Evolutionary conservation across 202 grass and related monocot species (phyloP).

Genomic region (Zizania palustris): DNA sequence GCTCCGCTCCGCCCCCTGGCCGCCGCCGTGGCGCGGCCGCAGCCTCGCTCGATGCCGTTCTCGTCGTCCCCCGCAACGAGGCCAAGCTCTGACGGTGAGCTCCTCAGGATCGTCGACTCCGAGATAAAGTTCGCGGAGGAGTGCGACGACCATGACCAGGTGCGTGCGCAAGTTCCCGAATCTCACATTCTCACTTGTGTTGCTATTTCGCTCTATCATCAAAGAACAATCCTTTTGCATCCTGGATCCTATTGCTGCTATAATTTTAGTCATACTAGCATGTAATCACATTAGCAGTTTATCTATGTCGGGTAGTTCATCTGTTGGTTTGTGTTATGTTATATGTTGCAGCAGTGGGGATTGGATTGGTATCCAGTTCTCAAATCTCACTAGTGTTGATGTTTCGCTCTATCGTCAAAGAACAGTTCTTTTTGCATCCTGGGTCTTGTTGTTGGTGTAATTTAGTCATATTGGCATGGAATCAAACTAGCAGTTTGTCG

Average conservation of each 20-base stretch:
- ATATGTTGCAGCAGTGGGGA: neutral
- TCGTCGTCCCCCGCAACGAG: slow-evolving; percentile 50
- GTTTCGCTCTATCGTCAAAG: neutral
- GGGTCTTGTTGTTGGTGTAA: neutral
- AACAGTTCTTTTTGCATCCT: neutral
- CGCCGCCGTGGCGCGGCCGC: slow-evolving; percentile 19
- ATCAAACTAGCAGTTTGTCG: neutral
- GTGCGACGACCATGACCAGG: slow-evolving; percentile 72
- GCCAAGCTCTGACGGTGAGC: slow-evolving; percentile 52
- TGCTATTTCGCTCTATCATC: neutral
- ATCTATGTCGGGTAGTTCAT: neutral
- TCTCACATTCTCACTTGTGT: neutral
- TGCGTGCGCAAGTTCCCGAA: slow-evolving; percentile 6
- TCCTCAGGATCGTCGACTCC: slow-evolving; percentile 64
- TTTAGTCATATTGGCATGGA: neutral
- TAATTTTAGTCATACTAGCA: neutral
- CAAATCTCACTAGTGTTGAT: neutral
- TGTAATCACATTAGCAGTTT: neutral
- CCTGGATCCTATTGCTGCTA: neutral
- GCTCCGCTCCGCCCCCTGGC: slow-evolving; percentile 38
- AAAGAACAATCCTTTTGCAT: neutral
- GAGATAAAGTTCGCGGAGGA: slow-evolving; percentile 94
- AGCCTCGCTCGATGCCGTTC: slow-evolving; percentile 48
- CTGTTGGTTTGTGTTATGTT: too few species aligned
- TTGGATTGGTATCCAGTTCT: neutral